Conservation (phyloP, 305 asterid species). For the Fraxinus sp. region DNA sequence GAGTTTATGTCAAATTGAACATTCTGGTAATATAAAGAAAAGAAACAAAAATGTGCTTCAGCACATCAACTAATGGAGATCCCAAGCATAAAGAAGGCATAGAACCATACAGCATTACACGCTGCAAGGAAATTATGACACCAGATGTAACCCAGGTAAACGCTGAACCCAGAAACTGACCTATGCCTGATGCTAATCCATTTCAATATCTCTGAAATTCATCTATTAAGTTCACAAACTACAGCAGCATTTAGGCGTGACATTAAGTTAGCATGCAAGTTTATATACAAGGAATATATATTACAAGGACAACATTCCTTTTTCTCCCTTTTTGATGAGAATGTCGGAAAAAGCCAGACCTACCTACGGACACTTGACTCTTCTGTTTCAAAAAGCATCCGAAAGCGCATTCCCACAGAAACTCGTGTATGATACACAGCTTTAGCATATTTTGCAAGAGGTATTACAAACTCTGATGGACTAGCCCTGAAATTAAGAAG, state of each 20-base stretch:
- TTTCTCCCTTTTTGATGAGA: neutral
- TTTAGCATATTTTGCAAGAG: constrained; percentile 74
- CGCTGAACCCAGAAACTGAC: neutral
- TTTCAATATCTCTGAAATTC: neutral
- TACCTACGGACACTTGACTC: constrained; percentile 87
- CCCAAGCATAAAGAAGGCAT: neutral
- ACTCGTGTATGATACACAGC: constrained; percentile 75
- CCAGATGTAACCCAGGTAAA: neutral
- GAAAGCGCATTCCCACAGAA: constrained; percentile 85
- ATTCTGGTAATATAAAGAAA: neutral
- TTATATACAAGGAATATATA: neutral
- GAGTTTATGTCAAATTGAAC: neutral
- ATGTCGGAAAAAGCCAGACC: constrained; percentile 16
- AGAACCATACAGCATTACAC: neutral
- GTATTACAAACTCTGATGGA: constrained; percentile 81
- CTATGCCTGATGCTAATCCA: neutral
- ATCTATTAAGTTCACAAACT: neutral
- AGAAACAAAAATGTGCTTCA: neutral
- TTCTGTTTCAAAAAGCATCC: constrained; percentile 87
- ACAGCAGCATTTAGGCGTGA: neutral
- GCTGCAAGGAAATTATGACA: neutral
- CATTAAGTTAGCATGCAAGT: neutral
- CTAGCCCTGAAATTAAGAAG: constrained; percentile 60
- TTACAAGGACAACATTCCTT: neutral
- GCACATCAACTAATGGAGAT: neutral